These are phyloP conservation scores for Brassica rapa DNA, from an alignment of 345 rosid species.

Conservation along the genomic window DNA sequence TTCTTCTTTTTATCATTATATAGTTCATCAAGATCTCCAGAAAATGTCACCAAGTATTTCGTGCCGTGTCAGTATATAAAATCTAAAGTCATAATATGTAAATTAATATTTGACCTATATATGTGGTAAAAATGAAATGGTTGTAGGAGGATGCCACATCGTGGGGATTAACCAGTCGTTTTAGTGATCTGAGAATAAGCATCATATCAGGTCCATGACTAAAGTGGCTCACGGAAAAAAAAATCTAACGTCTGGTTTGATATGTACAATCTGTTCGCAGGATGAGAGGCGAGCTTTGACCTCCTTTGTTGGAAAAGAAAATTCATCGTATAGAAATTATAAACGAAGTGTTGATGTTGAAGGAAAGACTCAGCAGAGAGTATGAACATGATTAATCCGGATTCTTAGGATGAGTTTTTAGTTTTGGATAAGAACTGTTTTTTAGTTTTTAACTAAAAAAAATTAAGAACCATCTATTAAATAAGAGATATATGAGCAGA, in stretches of 20 bases:
- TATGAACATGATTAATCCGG: too few relatives aligned
- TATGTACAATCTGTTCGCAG: background rate
- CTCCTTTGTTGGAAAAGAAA: background rate
- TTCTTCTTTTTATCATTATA: background rate
- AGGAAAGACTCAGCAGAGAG: too few relatives aligned
- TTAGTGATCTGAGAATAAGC: background rate
- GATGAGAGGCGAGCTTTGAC: background rate
- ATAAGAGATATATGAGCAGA: too few relatives aligned
- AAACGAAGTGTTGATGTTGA: background rate
- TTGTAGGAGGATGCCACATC: background rate
- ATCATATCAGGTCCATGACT: background rate
- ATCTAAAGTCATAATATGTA: background rate
- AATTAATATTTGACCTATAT: background rate
- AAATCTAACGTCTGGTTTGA: background rate
- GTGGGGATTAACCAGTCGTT: background rate
- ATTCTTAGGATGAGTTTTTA: too few relatives aligned
- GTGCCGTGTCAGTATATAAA: background rate
- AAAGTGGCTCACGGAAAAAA: background rate
- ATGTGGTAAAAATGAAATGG: slow-evolving; percentile 1
- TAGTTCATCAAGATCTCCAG: background rate
- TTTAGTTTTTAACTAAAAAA: too few relatives aligned
- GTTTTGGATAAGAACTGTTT: too few relatives aligned
- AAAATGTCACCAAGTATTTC: slow-evolving; percentile 7
- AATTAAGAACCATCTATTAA: too few relatives aligned
- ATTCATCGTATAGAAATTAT: background rate